A percentile compares a stretch with the other conserved stretches of the same genome.
Evolutionary conservation across 2,329 filamentous ascomycete species (phyloP).

Genomic region (Penicillium crustosum): DNA sequence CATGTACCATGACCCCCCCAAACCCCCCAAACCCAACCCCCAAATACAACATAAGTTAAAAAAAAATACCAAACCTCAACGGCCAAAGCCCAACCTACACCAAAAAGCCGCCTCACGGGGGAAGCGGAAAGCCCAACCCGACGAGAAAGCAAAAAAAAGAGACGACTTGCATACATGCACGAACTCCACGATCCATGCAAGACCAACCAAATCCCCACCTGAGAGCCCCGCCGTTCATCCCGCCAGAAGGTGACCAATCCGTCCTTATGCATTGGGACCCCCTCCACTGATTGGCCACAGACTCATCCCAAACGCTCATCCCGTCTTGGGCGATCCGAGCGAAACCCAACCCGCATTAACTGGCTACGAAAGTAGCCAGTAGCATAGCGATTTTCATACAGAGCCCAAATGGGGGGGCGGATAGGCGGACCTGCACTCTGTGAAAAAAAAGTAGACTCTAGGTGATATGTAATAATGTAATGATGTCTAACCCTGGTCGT

Average conservation of each 20-base stretch:
- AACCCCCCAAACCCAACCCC: background rate
- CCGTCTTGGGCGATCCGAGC: background rate
- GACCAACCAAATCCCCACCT: background rate
- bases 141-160: background rate
- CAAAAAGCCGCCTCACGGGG: background rate
- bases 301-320: slow-evolving; percentile 4
- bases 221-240: slow-evolving; percentile 26
- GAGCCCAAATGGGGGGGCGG: background rate
- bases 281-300: slow-evolving; percentile 11
- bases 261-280: slow-evolving; percentile 5
- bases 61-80: background rate
- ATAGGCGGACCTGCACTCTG: no score
- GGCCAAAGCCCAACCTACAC: background rate
- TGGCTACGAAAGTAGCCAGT: background rate
- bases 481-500: background rate
- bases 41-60: background rate
- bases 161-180: slow-evolving; percentile 2
- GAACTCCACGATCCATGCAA: slow-evolving; percentile 9
- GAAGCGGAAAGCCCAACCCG: slow-evolving; percentile 1
- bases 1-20: background rate
- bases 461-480: no score
- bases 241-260: slow-evolving; percentile 20
- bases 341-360: background rate
- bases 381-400: background rate
- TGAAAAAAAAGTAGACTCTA: no score